Base-by-base conservation (phyloP, 495 filamentous ascomycete genomes). In the Penicillium egyptiacum region DNA sequence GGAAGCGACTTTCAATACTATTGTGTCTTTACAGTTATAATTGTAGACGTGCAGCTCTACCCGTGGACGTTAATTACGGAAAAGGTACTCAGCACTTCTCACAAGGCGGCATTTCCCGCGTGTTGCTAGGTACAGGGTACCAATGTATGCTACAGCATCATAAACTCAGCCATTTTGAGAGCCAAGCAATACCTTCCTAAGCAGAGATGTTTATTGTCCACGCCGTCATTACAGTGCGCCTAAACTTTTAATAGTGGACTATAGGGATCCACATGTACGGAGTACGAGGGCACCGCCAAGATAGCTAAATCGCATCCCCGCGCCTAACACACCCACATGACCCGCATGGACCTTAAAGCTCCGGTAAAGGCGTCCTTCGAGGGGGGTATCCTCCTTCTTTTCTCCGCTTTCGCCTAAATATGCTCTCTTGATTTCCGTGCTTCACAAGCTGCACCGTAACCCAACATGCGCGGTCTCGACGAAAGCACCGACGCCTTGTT, bases 401-500 rank as follows among this genome's bases (percentile, higher is more conserved):
- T 44, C 2, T n/a, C n/a, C n/a, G 4, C 3, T 43, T 26, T 17
- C 5, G 8, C 19, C 30, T 9, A 7, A 31, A n/a, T 39, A 16
- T 35, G 3, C 47, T 11, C 40, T 8, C 33, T 40, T 47, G 12
- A 19, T 43, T 20, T 5, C 11, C 26, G 4, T 7, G 1, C 0
- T 5, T 49, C 6, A 49, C 9, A 8, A 30, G n/a, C 16, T 17
- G 14, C 25, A 3, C 5, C 44, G 11, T 12, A 42, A 25, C 35
- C 35, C n/a, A 59, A 45, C 22, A 75, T 75, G 72, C 70, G 65
- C 7, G 65, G 70, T 14, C 65, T 75, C 16, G 69, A 71, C 16
- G 70, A 70, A 25, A 69, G 62, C 47, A 63, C 58, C 26, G 62
- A 65, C 6, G 53, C 54, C 3, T 19, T 73, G 1, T 14, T 66